phyloP scores from a whole-genome alignment of 1,284 basidiomycete species.

The Cutaneotrichosporon sp. region DNA sequence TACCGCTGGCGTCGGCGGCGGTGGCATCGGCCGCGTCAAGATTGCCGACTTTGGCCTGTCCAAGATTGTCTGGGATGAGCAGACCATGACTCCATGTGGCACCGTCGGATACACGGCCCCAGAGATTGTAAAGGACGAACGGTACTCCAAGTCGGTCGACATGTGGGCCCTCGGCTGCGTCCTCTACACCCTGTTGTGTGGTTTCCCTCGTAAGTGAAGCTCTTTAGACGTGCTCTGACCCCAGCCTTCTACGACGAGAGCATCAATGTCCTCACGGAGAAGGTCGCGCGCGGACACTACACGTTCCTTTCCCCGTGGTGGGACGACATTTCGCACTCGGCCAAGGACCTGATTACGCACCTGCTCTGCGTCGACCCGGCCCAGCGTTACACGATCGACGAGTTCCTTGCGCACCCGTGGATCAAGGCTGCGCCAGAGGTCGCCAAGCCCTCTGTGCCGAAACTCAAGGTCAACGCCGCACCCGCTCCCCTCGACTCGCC shows the following conservation, averaged over 20 bases:
- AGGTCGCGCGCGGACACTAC: constrained; percentile 95
- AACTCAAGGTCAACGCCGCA: constrained; percentile 29
- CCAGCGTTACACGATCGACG: constrained; percentile 94
- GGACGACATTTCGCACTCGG: constrained; percentile 86
- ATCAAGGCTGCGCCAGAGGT: constrained; percentile 50
- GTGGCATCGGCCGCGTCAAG: constrained; percentile 96
- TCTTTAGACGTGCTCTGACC: constrained; percentile 7
- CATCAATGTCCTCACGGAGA: constrained; percentile 96
- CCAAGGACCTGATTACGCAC: constrained; percentile 93
- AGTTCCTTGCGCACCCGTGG: constrained; percentile 97
- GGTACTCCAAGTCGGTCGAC: constrained; percentile 96
- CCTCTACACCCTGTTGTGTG: constrained; percentile 95
- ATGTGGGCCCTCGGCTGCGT: constrained; percentile 99
- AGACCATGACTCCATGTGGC: constrained; percentile 98
- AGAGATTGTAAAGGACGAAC: constrained; percentile 98
- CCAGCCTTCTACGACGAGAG: constrained; percentile 95
- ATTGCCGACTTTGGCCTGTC: constrained; percentile 98
- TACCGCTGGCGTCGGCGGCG: constrained; percentile 81
- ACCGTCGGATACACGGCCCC: constrained; percentile 99
- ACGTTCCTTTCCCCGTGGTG: constrained; percentile 99
- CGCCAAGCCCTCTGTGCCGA: constrained; percentile 49
- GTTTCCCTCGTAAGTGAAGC: constrained; percentile 65
- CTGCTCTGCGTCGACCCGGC: constrained; percentile 92
- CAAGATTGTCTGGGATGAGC: constrained; percentile 98
- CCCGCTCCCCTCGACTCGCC: constrained; percentile 79